Base-by-base conservation (phyloP, 2,329 filamentous ascomycete species). In the Exutisphaerella laricina region DNA sequence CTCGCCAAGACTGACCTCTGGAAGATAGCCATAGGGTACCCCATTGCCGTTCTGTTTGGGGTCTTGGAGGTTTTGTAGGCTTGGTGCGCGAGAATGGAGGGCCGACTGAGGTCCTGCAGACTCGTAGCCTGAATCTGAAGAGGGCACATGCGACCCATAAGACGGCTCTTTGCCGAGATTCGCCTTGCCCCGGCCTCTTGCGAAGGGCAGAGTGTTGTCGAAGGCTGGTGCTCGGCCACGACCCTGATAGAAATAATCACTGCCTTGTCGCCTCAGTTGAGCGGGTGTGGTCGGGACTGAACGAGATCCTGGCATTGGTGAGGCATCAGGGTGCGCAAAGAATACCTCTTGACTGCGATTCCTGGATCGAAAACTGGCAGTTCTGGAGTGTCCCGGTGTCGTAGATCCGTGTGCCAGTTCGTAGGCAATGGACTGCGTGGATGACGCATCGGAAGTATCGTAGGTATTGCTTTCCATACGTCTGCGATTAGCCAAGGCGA, bases 61-160 rank as follows among this genome's bases (percentile, higher is more conserved):
- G 16, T 44, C 41, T 23, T 43, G 41, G 13, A 46, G 22, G 12
- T 48, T 48, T 10, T 51, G 45, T 40, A 55, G 49, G 35, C 56
- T 59, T 4, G 54, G 48, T 4, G 45, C 46, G 20, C 55, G 53
- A 18, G 58, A 60, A 28, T 52, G 51, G 13, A 42, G 34, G 3
- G 41, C 46, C 25, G 51, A 52, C 1, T 25, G 22, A 4, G 49
- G 39, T 10, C 39, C 51, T 17, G 43, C 46, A 13, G 58, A 59
- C 13, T 55, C 51, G 31, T 59, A 61, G 3, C 58, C 58, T 37
- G 58, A 61, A 35, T 61, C 58, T 26, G 55, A 50, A 3, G 54
- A 58, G 14, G 44, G 41, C 23, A 52, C 35, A 35, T 35, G 39
- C 5, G 39, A 41, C 14, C 25, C 30, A 22, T 47, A 41, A 23